phyloP scores from a whole-genome alignment of 2,329 filamentous ascomycete species.

The Atkinsonella texensis region DNA sequence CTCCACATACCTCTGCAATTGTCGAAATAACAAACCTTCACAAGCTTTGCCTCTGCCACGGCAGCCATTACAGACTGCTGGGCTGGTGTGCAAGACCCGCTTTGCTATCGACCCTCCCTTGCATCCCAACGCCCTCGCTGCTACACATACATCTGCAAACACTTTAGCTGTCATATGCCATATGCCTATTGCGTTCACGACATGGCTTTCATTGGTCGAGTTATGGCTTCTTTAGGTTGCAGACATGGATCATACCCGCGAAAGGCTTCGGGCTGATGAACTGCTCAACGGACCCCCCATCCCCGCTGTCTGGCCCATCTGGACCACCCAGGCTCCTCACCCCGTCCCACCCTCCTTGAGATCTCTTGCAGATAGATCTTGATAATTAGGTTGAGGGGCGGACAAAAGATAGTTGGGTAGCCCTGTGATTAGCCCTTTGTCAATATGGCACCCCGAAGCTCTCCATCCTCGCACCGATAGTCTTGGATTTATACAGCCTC shows the following conservation, averaged over 20 bases:
- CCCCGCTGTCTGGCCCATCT: slow-evolving; percentile 1
- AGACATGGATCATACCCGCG: slow-evolving; percentile 11
- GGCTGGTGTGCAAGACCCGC: slow-evolving; percentile 16
- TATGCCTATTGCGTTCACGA: slow-evolving; percentile 20
- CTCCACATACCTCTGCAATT: slow-evolving; percentile 24
- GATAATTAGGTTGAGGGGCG: slow-evolving; percentile 19
- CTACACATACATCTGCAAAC: slow-evolving; percentile 12
- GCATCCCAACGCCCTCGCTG: slow-evolving; percentile 23
- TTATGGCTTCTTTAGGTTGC: slow-evolving; percentile 9
- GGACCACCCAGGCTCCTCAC: slow-evolving; percentile 9
- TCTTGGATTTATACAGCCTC: slow-evolving; percentile 27
- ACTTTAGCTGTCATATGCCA: slow-evolving; percentile 18
- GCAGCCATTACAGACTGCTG: neutral
- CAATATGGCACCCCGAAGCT: slow-evolving; percentile 19
- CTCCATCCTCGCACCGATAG: slow-evolving; percentile 19
- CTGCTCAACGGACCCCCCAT: slow-evolving; percentile 5
- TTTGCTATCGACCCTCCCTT: slow-evolving; percentile 16
- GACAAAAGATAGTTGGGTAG: slow-evolving; percentile 9
- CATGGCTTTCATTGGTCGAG: slow-evolving; percentile 17
- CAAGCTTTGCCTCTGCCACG: slow-evolving; percentile 4
- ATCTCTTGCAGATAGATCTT: slow-evolving; percentile 22
- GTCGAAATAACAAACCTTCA: neutral
- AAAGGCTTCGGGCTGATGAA: slow-evolving; percentile 13
- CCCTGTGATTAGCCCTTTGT: slow-evolving; percentile 20
- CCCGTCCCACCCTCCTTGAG: slow-evolving; percentile 7